These are phyloP conservation scores for Monosporascus sp. DNA, from an alignment of 2,329 filamentous ascomycete genomes.

Conservation along the genomic window DNA sequence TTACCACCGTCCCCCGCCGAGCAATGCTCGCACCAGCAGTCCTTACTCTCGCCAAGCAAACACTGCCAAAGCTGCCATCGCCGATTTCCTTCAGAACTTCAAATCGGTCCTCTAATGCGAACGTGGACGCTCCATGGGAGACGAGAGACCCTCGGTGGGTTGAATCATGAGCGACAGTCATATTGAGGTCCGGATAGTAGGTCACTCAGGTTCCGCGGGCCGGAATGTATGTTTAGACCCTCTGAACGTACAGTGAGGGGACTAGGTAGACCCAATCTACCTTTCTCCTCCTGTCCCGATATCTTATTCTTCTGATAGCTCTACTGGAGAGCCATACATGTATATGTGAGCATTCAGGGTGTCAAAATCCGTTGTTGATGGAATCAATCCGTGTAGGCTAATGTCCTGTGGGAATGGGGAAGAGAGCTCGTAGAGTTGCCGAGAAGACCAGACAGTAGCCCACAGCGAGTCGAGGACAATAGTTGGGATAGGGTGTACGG, in stretches of 20 bases:
- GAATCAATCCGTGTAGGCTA: slow-evolving; percentile 7
- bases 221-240: slow-evolving; percentile 6
- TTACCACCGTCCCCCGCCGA: slow-evolving; percentile 86
- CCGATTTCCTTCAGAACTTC: slow-evolving; percentile 97
- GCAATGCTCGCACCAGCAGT: slow-evolving; percentile 85
- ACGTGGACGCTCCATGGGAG: slow-evolving; percentile 37
- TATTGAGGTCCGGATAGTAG: slow-evolving; percentile 38
- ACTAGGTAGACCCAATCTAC: slow-evolving; percentile 14
- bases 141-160: slow-evolving; percentile 62
- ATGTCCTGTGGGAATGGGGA: slow-evolving; percentile 7
- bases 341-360: slow-evolving; percentile 32
- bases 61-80: slow-evolving; percentile 97
- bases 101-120: slow-evolving; percentile 86
- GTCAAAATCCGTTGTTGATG: slow-evolving; percentile 7
- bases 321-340: slow-evolving; percentile 32
- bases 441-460: slow-evolving; percentile 4
- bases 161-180: slow-evolving; percentile 73
- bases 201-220: slow-evolving; percentile 7
- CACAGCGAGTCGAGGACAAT: slow-evolving; percentile 8
- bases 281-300: slow-evolving; percentile 17
- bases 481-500: slow-evolving; percentile 9
- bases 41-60: slow-evolving; percentile 84
- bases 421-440: slow-evolving; percentile 11
- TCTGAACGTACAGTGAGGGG: slow-evolving; percentile 16
- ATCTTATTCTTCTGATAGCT: slow-evolving; percentile 24